Evolutionary conservation across 2,329 filamentous ascomycete species (phyloP).

Genomic region (Colletotrichum tropicicola): DNA sequence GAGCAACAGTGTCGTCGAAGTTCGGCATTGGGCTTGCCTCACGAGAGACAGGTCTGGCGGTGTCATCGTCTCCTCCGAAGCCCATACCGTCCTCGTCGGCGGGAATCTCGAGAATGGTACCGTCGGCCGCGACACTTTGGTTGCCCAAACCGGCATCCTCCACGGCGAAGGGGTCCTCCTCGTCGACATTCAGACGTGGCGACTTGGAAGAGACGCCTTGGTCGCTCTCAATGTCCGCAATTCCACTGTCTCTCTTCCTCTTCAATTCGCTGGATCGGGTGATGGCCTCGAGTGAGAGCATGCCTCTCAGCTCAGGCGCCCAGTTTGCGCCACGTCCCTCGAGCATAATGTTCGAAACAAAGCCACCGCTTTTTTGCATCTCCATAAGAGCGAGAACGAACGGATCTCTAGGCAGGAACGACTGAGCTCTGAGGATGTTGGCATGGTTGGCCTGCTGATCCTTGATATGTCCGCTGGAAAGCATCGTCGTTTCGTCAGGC

Average conservation of each 20-base stretch:
- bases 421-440: constrained; percentile 83
- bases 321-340: constrained; percentile 81
- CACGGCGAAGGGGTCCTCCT: constrained; percentile 66
- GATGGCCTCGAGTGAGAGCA: constrained; percentile 87
- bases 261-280: constrained; percentile 84
- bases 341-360: constrained; percentile 87
- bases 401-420: constrained; percentile 87
- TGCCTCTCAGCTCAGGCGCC: constrained; percentile 92
- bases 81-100: constrained; percentile 62
- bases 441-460: constrained; percentile 86
- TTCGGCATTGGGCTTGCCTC: constrained; percentile 62
- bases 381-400: constrained; percentile 88
- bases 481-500: constrained; percentile 82
- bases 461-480: constrained; percentile 81
- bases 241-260: constrained; percentile 90
- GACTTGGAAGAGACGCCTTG: constrained; percentile 68
- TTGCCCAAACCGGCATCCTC: constrained; percentile 63
- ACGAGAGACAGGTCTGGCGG: constrained; percentile 47
- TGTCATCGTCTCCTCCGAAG: constrained; percentile 54
- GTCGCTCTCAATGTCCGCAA: constrained; percentile 80
- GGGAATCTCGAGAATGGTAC: constrained; percentile 72
- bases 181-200: constrained; percentile 74
- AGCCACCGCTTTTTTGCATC: constrained; percentile 90
- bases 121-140: constrained; percentile 62
- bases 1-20: constrained; percentile 82